A percentile compares a stretch with the other conserved stretches of the same genome.
phyloP scores from a whole-genome alignment of 768 basidiomycete genomes.

The Chiua virens region DNA sequence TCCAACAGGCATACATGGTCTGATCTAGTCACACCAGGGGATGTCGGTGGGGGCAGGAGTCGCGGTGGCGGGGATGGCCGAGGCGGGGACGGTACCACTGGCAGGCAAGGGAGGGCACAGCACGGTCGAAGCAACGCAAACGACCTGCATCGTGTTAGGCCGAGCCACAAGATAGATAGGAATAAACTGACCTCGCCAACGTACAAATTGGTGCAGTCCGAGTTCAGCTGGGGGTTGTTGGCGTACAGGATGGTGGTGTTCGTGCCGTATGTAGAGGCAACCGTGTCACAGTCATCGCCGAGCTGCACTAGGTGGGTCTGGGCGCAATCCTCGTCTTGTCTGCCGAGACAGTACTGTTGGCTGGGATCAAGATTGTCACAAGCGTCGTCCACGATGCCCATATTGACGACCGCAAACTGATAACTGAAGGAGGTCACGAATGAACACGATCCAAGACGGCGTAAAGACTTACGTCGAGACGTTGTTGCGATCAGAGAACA shows the following conservation, averaged over 20 bases:
- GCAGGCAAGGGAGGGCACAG: constrained; percentile 44
- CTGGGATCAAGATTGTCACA: constrained; percentile 63
- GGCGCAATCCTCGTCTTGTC: constrained; percentile 57
- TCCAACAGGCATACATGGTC: constrained; percentile 10
- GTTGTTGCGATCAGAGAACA: constrained; percentile 61
- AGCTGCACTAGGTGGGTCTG: constrained; percentile 54
- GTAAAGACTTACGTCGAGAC: constrained; percentile 57
- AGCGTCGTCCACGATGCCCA: constrained; percentile 42
- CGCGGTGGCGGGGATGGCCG: constrained; percentile 35
- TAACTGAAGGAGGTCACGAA: constrained; percentile 47
- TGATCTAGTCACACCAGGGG: constrained; percentile 50
- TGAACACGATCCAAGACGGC: not conserved
- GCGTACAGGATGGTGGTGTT: constrained; percentile 52
- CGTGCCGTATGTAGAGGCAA: constrained; percentile 41
- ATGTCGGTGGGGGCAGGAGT: constrained; percentile 33
- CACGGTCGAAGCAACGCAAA: constrained; percentile 48
- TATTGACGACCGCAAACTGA: constrained; percentile 70
- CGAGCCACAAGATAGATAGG: not conserved
- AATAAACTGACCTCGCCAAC: constrained; percentile 61
- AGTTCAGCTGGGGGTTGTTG: constrained; percentile 77
- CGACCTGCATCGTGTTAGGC: constrained; percentile 36
- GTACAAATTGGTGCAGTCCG: constrained; percentile 64
- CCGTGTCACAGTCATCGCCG: constrained; percentile 59
- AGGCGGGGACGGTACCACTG: constrained; percentile 29
- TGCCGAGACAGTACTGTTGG: constrained; percentile 60